Evolutionary conservation across 139 green algal species (phyloP).

Genomic region (Trebouxia sp.): DNA sequence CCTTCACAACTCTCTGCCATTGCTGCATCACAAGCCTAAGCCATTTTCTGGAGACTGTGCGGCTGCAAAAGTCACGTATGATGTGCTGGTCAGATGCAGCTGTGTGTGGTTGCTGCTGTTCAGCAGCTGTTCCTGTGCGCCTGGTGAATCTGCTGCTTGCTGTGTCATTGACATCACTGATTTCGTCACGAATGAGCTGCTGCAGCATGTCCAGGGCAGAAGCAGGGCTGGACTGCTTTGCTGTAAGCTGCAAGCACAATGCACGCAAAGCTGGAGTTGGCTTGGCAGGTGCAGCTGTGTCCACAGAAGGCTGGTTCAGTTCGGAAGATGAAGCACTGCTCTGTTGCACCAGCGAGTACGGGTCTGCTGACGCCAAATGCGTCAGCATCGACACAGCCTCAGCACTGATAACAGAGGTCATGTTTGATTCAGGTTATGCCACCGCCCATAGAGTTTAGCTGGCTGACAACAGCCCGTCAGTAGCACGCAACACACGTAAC

Average conservation of each 20-base stretch:
- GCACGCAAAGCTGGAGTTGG: neutral
- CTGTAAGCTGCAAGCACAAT: too few relatives aligned
- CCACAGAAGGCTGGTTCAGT: neutral
- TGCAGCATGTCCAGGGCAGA: constrained; percentile 3
- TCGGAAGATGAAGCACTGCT: neutral
- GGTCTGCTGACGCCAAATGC: neutral
- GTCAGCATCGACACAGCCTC: neutral
- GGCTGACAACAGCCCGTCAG: neutral
- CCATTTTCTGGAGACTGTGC: constrained; percentile 4
- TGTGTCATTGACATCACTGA: neutral
- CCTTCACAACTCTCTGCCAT: neutral
- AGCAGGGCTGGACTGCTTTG: too few relatives aligned
- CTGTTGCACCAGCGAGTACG: neutral
- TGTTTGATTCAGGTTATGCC: too few relatives aligned
- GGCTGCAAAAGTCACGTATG: constrained; percentile 10
- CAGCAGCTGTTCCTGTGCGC: neutral
- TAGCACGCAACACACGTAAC: too few relatives aligned
- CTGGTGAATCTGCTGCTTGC: neutral
- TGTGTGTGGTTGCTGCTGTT: too few relatives aligned
- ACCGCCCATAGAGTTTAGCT: too few relatives aligned
- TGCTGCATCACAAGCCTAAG: neutral
- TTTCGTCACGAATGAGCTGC: neutral
- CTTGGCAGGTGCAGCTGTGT: neutral
- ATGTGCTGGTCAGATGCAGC: neutral
- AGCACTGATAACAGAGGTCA: neutral